These are phyloP conservation scores for Ophiostoma triangulosporum DNA, from an alignment of 2,329 filamentous ascomycete species.

Conservation along the genomic window DNA sequence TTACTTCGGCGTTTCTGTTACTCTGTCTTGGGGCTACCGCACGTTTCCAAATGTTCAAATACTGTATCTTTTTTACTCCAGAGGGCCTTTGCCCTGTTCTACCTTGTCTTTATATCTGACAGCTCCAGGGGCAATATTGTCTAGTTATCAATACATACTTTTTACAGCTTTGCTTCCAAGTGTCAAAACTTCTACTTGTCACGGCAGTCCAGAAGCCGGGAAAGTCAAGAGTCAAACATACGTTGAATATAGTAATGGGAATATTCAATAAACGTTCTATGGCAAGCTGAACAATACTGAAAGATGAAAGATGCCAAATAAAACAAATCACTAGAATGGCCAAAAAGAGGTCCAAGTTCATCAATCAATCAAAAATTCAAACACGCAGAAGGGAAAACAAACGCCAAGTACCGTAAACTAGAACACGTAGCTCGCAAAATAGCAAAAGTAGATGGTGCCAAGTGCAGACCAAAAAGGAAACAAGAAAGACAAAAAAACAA, in stretches of 20 bases:
- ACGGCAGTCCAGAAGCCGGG: no score
- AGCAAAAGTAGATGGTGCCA: not conserved
- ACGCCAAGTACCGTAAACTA: not conserved
- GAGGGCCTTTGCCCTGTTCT: no score
- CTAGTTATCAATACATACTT: no score
- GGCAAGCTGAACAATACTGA: not conserved
- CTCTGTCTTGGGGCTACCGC: no score
- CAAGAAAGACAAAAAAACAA: not conserved
- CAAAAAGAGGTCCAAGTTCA: not conserved
- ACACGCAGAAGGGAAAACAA: constrained; percentile 2
- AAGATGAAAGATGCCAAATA: not conserved
- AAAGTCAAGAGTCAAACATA: no score
- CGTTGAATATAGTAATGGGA: not conserved
- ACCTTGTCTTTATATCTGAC: not conserved
- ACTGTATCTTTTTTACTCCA: no score
- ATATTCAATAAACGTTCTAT: not conserved
- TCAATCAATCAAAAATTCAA: not conserved
- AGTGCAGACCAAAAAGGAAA: not conserved
- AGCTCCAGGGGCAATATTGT: not conserved
- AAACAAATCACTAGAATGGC: not conserved
- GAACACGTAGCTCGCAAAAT: not conserved
- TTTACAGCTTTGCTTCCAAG: not conserved
- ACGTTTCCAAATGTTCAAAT: no score
- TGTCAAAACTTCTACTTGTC: no score
- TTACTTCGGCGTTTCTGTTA: no score